Conservation (phyloP, 805 yeast species). For the Monosporozyma siamensis region DNA sequence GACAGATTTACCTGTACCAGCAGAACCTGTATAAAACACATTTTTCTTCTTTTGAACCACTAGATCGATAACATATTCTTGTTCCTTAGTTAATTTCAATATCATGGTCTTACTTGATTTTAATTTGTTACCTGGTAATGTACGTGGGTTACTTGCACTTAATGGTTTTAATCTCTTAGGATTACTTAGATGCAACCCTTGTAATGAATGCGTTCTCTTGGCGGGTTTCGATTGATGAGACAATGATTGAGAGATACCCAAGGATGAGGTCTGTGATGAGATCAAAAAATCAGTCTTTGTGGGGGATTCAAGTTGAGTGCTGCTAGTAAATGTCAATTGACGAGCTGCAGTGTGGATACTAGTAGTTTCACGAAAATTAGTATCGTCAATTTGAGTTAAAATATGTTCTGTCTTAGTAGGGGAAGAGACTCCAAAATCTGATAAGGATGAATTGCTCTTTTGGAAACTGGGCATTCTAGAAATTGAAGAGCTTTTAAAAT, state of each 20-base stretch:
- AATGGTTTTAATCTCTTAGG: conserved; percentile 16
- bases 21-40: conserved; percentile 73
- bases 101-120: not conserved
- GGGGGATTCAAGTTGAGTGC: conserved; percentile 1
- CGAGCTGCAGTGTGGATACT: conserved; percentile 7
- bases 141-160: not conserved
- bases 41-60: conserved; percentile 44
- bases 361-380: conserved; percentile 7
- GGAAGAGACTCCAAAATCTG: conserved; percentile 5
- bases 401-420: conserved; percentile 6
- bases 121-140: not conserved
- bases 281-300: not conserved
- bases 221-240: conserved; percentile 4
- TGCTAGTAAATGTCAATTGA: conserved; percentile 15
- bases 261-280: not conserved
- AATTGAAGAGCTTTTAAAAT: conserved; percentile 15
- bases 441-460: conserved; percentile 1
- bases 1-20: conserved; percentile 83
- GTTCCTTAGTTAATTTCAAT: conserved; percentile 37
- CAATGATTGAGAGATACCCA: conserved; percentile 1
- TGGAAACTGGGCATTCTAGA: conserved; percentile 9
- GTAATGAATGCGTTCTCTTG: conserved; percentile 13
- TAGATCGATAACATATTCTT: conserved; percentile 40
- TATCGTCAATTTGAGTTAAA: conserved; percentile 5
- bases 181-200: conserved; percentile 13